Percentiles rank a stretch among this genome's conserved stretches.
Evolutionary conservation across 2,329 filamentous ascomycete genomes (phyloP).

Genomic region (Tolypocladium tundrense): DNA sequence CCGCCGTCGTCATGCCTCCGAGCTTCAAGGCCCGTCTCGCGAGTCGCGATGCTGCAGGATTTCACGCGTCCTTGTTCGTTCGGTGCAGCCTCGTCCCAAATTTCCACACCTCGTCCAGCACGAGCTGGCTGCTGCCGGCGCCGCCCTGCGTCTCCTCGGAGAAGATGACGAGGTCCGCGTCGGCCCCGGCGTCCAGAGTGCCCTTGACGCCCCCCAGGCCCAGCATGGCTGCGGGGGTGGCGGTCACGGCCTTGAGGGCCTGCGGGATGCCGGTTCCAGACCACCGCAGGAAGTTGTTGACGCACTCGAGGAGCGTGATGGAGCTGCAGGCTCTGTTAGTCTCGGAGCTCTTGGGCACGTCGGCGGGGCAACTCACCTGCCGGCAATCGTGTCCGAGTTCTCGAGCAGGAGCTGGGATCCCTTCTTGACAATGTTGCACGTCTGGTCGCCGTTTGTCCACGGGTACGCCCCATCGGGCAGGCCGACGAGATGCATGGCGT

Average conservation of each 20-base stretch:
- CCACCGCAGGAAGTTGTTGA: constrained; percentile 73
- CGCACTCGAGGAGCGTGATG: constrained; percentile 68
- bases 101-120: constrained; percentile 72
- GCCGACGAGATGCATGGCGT: constrained; percentile 82
- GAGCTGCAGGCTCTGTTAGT: constrained; percentile 32
- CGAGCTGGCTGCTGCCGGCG: constrained; percentile 38
- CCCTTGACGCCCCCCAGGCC: constrained; percentile 60
- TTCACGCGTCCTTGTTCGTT: constrained; percentile 5
- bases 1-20: neutral
- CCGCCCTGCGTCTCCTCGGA: constrained; percentile 35
- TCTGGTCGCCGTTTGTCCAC: constrained; percentile 65
- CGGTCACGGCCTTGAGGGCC: constrained; percentile 62
- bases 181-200: constrained; percentile 48
- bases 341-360: neutral
- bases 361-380: constrained; percentile 41
- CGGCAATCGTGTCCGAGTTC: constrained; percentile 69
- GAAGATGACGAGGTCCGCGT: constrained; percentile 61
- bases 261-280: constrained; percentile 57
- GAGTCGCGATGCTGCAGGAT: neutral
- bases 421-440: constrained; percentile 54
- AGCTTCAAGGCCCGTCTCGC: neutral
- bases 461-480: constrained; percentile 75
- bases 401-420: constrained; percentile 66
- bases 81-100: constrained; percentile 49
- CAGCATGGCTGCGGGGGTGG: constrained; percentile 68